These are phyloP conservation scores for Apiospora rasikravindrae DNA, from an alignment of 2,329 filamentous ascomycete genomes.

Conservation along the genomic window DNA sequence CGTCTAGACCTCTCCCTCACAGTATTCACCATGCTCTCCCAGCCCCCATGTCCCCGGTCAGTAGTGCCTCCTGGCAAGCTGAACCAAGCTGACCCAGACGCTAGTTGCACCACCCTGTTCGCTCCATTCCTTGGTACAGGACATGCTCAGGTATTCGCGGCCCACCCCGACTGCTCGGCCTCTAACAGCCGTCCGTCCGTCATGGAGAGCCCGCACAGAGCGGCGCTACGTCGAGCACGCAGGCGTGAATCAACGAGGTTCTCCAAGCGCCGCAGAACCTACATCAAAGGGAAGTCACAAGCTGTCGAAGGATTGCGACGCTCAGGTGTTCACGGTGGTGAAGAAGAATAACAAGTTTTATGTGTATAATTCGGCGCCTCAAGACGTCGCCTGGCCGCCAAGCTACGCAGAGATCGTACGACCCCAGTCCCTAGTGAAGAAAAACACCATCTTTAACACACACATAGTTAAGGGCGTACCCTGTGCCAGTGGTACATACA, in stretches of 20 bases:
- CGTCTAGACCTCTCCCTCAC: neutral
- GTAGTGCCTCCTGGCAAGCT: neutral
- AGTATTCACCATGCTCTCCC: neutral
- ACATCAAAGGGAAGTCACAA: neutral
- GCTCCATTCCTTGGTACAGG: constrained; percentile 1
- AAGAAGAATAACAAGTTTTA: neutral
- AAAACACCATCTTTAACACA: neutral
- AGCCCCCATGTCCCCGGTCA: neutral
- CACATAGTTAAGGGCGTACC: neutral
- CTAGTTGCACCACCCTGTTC: neutral
- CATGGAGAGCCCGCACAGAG: neutral
- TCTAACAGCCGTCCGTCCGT: neutral
- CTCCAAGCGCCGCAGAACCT: neutral
- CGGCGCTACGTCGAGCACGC: neutral
- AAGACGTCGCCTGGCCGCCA: neutral
- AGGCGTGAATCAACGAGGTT: neutral
- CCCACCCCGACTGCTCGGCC: neutral
- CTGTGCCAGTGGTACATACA: neutral
- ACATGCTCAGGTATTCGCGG: neutral
- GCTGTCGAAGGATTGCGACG: neutral
- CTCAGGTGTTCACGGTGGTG: neutral
- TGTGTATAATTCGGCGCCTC: neutral
- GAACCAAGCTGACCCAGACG: neutral
- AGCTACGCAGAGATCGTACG: neutral
- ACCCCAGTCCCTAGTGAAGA: neutral